Conservation (phyloP, 2,329 filamentous ascomycete species). For the Arthrobotrys megalospora region DNA sequence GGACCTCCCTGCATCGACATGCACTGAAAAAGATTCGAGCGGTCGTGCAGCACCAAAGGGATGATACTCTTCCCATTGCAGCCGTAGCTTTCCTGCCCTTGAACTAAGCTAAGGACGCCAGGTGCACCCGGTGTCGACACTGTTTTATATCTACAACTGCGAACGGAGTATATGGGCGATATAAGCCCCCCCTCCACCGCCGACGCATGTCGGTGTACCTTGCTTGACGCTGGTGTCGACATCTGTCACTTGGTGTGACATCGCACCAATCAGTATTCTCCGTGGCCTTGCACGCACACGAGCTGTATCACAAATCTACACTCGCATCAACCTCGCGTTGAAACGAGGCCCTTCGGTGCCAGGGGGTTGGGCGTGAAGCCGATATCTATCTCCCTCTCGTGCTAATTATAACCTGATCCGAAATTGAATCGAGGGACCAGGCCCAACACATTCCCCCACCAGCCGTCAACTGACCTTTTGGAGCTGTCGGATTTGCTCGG, state of each 20-base stretch:
- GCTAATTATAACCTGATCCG: constrained; percentile 34
- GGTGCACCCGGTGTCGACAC: background rate
- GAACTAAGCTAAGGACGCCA: background rate
- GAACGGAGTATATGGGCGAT: constrained; percentile 5
- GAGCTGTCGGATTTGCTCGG: constrained; percentile 25
- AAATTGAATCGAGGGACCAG: constrained; percentile 31
- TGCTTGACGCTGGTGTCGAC: constrained; percentile 36
- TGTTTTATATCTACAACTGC: constrained; percentile 13
- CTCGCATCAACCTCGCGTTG: constrained; percentile 16
- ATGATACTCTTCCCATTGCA: constrained; percentile 27
- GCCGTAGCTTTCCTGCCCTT: background rate
- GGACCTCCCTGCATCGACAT: constrained; percentile 9
- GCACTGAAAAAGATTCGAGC: constrained; percentile 3
- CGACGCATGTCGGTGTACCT: constrained; percentile 6
- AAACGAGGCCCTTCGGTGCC: constrained; percentile 25
- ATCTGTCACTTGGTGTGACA: constrained; percentile 13
- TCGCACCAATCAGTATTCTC: constrained; percentile 11
- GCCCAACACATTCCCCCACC: constrained; percentile 41
- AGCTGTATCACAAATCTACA: constrained; percentile 29
- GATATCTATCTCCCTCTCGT: constrained; percentile 4
- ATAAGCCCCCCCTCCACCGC: constrained; percentile 3
- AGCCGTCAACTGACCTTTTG: constrained; percentile 13
- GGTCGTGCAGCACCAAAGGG: background rate
- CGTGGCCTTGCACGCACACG: constrained; percentile 21
- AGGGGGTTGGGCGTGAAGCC: constrained; percentile 17